phyloP scores from a whole-genome alignment of 2,329 filamentous ascomycete genomes.

The Fusarium setosum region DNA sequence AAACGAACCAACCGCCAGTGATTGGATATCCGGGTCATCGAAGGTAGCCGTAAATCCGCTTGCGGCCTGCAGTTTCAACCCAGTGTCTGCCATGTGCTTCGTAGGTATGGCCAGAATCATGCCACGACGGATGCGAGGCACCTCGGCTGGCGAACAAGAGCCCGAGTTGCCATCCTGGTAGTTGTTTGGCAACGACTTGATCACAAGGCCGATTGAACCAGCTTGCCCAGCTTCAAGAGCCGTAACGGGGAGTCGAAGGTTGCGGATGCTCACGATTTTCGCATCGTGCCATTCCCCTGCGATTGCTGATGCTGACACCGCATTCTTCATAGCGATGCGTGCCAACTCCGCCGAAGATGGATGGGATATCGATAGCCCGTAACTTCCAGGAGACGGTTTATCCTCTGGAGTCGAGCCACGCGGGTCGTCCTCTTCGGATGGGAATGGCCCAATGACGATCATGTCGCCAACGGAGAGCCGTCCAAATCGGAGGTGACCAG shows the following conservation, averaged over 20 bases:
- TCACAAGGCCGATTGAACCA: conserved; percentile 85
- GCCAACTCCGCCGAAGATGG: conserved; percentile 65
- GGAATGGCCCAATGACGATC: conserved; percentile 84
- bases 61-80: conserved; percentile 70
- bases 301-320: conserved; percentile 61
- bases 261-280: conserved; percentile 86
- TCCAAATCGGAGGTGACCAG: conserved; percentile 86
- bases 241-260: conserved; percentile 85
- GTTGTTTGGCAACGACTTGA: conserved; percentile 52
- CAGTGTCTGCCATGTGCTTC: conserved; percentile 66
- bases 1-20: conserved; percentile 73
- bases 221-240: conserved; percentile 84
- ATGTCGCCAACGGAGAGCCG: conserved; percentile 81
- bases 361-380: conserved; percentile 64
- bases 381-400: conserved; percentile 58
- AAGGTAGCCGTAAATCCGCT: conserved; percentile 80
- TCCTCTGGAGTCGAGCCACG: conserved; percentile 55
- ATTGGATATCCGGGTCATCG: conserved; percentile 68
- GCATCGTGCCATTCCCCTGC: conserved; percentile 83
- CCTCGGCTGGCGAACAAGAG: conserved; percentile 25
- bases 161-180: conserved; percentile 12
- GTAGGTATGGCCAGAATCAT: conserved; percentile 81
- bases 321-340: conserved; percentile 63
- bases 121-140: conserved; percentile 74
- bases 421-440: conserved; percentile 62